Percentiles rank a stretch among this genome's conserved stretches.
phyloP scores from a whole-genome alignment of 768 basidiomycete species.

The Glaciozyma antarctica region DNA sequence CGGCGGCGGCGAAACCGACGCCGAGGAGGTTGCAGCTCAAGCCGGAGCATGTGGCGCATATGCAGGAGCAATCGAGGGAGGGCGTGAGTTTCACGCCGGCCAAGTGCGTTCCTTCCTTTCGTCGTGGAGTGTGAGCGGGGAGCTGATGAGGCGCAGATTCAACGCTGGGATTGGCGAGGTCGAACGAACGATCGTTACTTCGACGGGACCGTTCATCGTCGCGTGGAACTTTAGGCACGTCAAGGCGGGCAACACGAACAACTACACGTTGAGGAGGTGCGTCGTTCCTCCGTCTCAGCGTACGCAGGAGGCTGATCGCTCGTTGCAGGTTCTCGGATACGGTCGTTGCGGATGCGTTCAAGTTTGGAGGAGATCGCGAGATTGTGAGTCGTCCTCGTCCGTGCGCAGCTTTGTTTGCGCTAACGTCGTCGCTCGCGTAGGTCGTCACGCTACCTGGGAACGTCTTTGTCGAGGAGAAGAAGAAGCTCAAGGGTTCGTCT shows the following conservation, averaged over 20 bases:
- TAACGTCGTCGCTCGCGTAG: conserved; percentile 42
- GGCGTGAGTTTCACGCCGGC: conserved; percentile 83
- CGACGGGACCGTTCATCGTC: conserved; percentile 52
- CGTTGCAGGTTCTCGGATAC: conserved; percentile 66
- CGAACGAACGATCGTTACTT: conserved; percentile 92
- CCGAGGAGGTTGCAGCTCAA: conserved; percentile 78
- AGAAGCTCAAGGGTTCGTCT: conserved; percentile 54
- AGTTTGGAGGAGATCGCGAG: conserved; percentile 91
- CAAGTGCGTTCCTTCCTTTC: conserved; percentile 47
- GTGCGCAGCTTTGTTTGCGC: conserved; percentile 3
- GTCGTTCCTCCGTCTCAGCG: background rate
- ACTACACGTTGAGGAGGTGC: conserved; percentile 75
- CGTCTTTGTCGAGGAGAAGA: conserved; percentile 89
- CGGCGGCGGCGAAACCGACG: conserved; percentile 82
- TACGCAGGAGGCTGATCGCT: background rate
- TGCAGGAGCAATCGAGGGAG: conserved; percentile 50
- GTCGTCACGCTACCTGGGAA: conserved; percentile 92
- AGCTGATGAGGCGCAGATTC: conserved; percentile 52
- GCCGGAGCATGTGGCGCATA: conserved; percentile 86
- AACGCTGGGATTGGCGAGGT: conserved; percentile 78
- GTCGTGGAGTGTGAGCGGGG: conserved; percentile 10
- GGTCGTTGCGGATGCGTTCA: conserved; percentile 96
- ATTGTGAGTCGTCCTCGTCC: conserved; percentile 55
- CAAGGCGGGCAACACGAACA: conserved; percentile 79
- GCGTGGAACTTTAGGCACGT: conserved; percentile 95